Evolutionary conservation across 179 eudicot species (phyloP).

Genomic region (Silene coronaria): DNA sequence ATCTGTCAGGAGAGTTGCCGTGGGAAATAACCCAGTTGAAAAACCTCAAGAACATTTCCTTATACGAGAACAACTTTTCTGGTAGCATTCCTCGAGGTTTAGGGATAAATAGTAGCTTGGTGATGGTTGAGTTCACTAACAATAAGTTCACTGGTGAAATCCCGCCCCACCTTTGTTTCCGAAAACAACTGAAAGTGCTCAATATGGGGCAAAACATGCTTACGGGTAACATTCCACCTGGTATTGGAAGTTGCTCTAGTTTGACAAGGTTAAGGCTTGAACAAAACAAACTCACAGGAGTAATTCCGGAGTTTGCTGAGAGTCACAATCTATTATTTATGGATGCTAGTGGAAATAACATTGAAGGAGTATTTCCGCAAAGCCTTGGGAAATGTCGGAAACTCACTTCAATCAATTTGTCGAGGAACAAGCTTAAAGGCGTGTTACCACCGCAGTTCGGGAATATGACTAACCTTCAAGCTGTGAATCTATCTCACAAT

Average conservation of each 20-base stretch:
- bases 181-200: constrained; percentile 40
- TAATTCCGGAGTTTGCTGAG: constrained; percentile 43
- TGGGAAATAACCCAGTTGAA: constrained; percentile 39
- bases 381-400: constrained; percentile 40
- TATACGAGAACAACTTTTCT: constrained; percentile 50
- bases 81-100: constrained; percentile 52
- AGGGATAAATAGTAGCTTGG: constrained; percentile 51
- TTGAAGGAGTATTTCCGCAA: constrained; percentile 41
- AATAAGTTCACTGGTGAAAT: constrained; percentile 53
- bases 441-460: constrained; percentile 51
- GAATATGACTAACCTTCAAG: constrained; percentile 39
- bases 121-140: constrained; percentile 46
- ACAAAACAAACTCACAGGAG: constrained; percentile 51
- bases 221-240: constrained; percentile 49
- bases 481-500: constrained; percentile 50
- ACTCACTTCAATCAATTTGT: constrained; percentile 41
- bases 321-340: constrained; percentile 30
- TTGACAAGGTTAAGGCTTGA: constrained; percentile 48
- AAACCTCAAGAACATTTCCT: constrained; percentile 40
- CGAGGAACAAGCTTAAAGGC: constrained; percentile 46
- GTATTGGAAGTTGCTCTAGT: constrained; percentile 49
- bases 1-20: constrained; percentile 53
- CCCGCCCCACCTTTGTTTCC: constrained; percentile 54
- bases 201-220: constrained; percentile 46
- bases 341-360: constrained; percentile 48